Conservation (phyloP, 148 eudicot species). For the Arbutus unedo region DNA sequence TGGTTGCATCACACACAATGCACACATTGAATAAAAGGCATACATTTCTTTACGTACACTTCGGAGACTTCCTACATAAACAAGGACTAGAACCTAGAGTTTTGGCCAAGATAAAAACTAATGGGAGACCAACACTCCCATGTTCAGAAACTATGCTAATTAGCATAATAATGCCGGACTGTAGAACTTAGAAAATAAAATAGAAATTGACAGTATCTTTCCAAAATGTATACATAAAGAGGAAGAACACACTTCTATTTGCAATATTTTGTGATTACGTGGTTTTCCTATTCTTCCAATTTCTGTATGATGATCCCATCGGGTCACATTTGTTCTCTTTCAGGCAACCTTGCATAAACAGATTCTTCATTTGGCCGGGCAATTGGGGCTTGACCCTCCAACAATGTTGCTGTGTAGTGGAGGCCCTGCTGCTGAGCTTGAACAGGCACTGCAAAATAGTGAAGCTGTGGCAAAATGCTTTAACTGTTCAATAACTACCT, state of each 20-base stretch:
- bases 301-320: background rate
- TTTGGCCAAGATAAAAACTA: background rate
- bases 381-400: conserved; percentile 94
- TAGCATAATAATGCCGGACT: background rate
- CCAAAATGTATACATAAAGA: background rate
- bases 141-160: background rate
- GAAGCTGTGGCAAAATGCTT: conserved; percentile 81
- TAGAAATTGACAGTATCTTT: background rate
- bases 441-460: conserved; percentile 76
- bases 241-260: background rate
- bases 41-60: background rate
- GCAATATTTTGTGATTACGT: background rate
- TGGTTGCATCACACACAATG: background rate
- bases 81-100: background rate
- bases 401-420: conserved; percentile 72
- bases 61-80: background rate
- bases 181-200: background rate
- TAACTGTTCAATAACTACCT: conserved; percentile 63
- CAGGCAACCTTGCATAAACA: conserved; percentile 88
- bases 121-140: background rate
- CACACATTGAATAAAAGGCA: background rate
- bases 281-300: background rate
- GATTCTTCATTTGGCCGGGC: conserved; percentile 92
- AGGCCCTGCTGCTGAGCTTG: conserved; percentile 62
- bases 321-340: conserved; percentile 13